A percentile compares a stretch with the other conserved stretches of the same genome.
These are phyloP conservation scores for Hypholoma fasciculare DNA, from an alignment of 768 basidiomycete genomes.

Conservation along the genomic window DNA sequence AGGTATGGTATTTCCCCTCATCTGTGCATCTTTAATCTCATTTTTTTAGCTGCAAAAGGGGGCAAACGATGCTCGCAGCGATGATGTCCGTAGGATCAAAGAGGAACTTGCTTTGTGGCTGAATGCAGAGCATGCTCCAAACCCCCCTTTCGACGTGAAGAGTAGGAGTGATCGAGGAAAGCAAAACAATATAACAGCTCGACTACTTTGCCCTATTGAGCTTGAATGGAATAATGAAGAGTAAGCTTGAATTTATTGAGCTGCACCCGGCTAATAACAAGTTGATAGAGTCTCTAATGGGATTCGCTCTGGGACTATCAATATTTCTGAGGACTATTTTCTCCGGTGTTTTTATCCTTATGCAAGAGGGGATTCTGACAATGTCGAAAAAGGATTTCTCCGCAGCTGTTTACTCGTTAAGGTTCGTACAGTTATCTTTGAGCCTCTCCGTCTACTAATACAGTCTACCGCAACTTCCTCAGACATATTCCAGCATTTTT, in stretches of 20 bases:
- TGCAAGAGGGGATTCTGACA: not conserved
- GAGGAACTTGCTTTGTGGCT: not conserved
- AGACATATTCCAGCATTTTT: not conserved
- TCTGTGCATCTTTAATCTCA: not conserved
- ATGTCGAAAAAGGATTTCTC: not conserved
- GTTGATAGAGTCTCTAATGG: not conserved
- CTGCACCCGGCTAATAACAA: no score
- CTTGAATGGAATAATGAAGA: not conserved
- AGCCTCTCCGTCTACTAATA: not conserved
- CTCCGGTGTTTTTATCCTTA: not conserved
- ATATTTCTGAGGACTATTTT: not conserved
- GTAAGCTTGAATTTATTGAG: not conserved
- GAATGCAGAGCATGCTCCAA: not conserved
- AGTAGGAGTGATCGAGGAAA: not conserved
- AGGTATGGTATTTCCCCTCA: not conserved
- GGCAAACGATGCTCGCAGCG: slow-evolving; percentile 1
- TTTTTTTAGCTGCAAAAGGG: not conserved
- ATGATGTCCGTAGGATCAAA: not conserved
- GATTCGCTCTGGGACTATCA: not conserved
- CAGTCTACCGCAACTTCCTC: no score
- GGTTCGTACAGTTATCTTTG: no score
- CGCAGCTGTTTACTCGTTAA: not conserved
- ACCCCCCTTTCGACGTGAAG: not conserved
- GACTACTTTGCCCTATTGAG: not conserved
- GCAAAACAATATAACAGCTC: not conserved